These are phyloP conservation scores for Starmerella scarabaei DNA, from an alignment of 805 yeast species.

Conservation along the genomic window DNA sequence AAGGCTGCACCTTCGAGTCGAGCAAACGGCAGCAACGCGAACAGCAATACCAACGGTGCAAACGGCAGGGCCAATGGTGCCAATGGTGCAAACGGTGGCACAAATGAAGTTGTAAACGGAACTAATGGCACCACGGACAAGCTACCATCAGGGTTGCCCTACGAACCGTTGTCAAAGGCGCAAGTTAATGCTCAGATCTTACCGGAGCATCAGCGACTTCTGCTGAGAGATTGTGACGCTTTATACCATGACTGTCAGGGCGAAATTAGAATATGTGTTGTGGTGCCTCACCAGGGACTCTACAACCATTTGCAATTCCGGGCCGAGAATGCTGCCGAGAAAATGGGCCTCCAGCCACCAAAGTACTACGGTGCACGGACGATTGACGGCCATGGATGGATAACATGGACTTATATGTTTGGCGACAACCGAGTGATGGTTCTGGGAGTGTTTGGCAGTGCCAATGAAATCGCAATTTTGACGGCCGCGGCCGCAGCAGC, in stretches of 20 bases:
- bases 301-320: conserved; percentile 13
- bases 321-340: conserved; percentile 9
- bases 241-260: conserved; percentile 5
- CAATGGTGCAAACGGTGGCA: no score
- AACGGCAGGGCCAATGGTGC: no score
- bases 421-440: conserved; percentile 4
- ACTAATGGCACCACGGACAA: neutral
- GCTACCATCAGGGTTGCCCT: neutral
- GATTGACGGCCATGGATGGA: conserved; percentile 16
- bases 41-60: no score
- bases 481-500: conserved; percentile 7
- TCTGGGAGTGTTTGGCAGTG: conserved; percentile 15
- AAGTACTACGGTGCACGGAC: conserved; percentile 14
- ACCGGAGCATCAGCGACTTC: conserved; percentile 8
- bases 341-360: conserved; percentile 6
- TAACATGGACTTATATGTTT: conserved; percentile 15
- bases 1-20: no score
- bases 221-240: conserved; percentile 6
- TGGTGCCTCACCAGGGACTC: conserved; percentile 12
- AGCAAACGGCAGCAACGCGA: no score
- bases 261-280: conserved; percentile 1
- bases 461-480: conserved; percentile 11
- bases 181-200: conserved; percentile 2
- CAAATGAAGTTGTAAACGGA: no score
- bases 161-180: conserved; percentile 3